Evolutionary conservation across 768 basidiomycete species (phyloP), one percentile per base, ranked within the genome.

Genomic region (Mycena leptocephala): DNA sequence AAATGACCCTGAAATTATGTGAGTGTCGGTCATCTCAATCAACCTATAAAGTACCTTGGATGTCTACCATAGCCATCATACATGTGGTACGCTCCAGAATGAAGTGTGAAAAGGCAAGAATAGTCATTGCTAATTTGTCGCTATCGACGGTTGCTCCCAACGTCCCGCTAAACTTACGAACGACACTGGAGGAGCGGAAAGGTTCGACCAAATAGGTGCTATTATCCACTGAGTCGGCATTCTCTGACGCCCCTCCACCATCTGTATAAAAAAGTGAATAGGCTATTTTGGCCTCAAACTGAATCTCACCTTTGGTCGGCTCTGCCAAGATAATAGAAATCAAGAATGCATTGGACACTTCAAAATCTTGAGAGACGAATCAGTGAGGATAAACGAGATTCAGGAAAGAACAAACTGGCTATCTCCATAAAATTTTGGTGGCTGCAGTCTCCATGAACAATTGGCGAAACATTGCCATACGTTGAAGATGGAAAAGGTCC

Each of bases 201-300:
- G 66, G 66, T 20, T 67, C 66, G 0, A 67, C 35, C 9, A 67
- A 24, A 39, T 67, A 67, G 33, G 66, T 67, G 14, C 26, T 35
- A 32, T n/a, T 9, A 3, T 64, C 26, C 13, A 30, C 16, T 28
- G 9, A 5, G 3, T 0, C 43, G 3, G 64, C 39, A 18, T 66
- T 11, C 2, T 5, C 16, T 22, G 16, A 2, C 8, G 35, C 10
- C n/a, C 35, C 22, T 2, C 58, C 58, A 4, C 20, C 37, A 24
- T 37, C 58, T 37, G n/a, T 7, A 37, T 26, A 16, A 7, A 11
- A n/a, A n/a, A n/a, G n/a, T n/a, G n/a, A n/a, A n/a, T n/a, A n/a
- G n/a, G n/a, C n/a, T n/a, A n/a, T n/a, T n/a, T n/a, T n/a, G n/a
- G n/a, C n/a, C n/a, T n/a, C n/a, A n/a, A n/a, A n/a, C n/a, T n/a